phyloP scores from a whole-genome alignment of 331 rosid genomes.

The Telfairia occidentalis region DNA sequence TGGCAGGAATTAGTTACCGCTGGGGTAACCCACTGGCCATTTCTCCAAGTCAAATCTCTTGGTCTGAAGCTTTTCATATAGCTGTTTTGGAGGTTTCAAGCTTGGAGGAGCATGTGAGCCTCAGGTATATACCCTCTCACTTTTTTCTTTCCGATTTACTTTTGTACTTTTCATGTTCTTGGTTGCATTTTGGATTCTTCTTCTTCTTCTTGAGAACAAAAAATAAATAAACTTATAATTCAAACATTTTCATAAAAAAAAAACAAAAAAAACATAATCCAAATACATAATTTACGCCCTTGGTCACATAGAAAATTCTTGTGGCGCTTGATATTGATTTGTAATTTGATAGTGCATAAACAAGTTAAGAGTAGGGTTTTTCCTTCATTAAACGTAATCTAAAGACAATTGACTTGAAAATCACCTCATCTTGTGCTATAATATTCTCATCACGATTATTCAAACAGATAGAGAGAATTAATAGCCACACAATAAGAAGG shows the following conservation, averaged over 20 bases:
- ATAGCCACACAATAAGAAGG: not conserved
- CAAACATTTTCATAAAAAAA: too few relatives aligned
- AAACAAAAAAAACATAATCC: too few relatives aligned
- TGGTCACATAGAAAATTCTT: not conserved
- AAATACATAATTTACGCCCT: too few relatives aligned
- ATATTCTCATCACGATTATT: too few relatives aligned
- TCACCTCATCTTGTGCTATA: not conserved
- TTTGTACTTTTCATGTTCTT: not conserved
- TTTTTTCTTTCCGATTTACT: not conserved
- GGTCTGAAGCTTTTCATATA: constrained; percentile 82
- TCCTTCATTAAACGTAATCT: not conserved
- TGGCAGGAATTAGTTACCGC: constrained; percentile 35
- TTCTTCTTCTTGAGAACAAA: not conserved
- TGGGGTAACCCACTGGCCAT: constrained; percentile 71
- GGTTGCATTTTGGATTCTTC: too few relatives aligned
- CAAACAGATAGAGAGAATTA: not conserved
- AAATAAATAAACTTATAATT: not conserved
- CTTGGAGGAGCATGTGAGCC: constrained; percentile 21
- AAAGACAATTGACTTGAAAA: not conserved
- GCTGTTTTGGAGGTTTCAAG: constrained; percentile 29
- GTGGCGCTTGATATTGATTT: not conserved
- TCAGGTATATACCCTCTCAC: constrained; percentile 35
- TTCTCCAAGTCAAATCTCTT: constrained; percentile 39
- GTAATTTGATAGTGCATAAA: not conserved
- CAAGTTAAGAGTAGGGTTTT: not conserved